phyloP scores from a whole-genome alignment of 2,329 filamentous ascomycete species.

The Massarina eburnea region DNA sequence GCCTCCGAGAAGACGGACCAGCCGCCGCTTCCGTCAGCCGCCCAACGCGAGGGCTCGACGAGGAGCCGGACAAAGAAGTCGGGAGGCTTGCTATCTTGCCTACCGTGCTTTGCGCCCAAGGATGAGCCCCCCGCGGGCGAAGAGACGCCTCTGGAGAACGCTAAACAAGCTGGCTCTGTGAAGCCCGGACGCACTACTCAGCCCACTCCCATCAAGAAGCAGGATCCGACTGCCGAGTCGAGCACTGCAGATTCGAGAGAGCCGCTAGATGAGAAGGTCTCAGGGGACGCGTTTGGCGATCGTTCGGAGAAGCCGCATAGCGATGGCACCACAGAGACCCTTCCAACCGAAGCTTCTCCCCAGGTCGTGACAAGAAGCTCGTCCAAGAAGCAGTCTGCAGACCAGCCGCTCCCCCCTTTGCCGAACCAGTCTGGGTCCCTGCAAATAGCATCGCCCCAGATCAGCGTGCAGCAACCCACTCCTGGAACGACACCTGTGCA shows the following conservation, averaged over 20 bases:
- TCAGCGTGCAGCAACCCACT: conserved; percentile 50
- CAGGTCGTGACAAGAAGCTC: conserved; percentile 35
- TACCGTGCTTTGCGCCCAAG: conserved; percentile 70
- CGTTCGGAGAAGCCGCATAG: conserved; percentile 23
- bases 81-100: conserved; percentile 50
- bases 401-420: conserved; percentile 30
- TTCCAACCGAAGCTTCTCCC: conserved; percentile 24
- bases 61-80: conserved; percentile 47
- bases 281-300: conserved; percentile 25
- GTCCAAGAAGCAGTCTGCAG: conserved; percentile 35
- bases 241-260: conserved; percentile 50
- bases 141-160: conserved; percentile 50
- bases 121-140: conserved; percentile 49
- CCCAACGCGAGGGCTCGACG: conserved; percentile 36
- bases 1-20: conserved; percentile 45
- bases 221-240: conserved; percentile 45
- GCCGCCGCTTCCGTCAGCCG: conserved; percentile 31
- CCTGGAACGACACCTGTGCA: conserved; percentile 44
- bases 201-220: conserved; percentile 51
- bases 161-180: conserved; percentile 44
- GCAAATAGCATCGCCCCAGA: conserved; percentile 40
- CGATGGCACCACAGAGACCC: conserved; percentile 27
- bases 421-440: conserved; percentile 33
- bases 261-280: conserved; percentile 48
- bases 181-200: conserved; percentile 48